Base-by-base conservation (phyloP, 2,329 filamentous ascomycete genomes). In the Cryphonectria japonica region DNA sequence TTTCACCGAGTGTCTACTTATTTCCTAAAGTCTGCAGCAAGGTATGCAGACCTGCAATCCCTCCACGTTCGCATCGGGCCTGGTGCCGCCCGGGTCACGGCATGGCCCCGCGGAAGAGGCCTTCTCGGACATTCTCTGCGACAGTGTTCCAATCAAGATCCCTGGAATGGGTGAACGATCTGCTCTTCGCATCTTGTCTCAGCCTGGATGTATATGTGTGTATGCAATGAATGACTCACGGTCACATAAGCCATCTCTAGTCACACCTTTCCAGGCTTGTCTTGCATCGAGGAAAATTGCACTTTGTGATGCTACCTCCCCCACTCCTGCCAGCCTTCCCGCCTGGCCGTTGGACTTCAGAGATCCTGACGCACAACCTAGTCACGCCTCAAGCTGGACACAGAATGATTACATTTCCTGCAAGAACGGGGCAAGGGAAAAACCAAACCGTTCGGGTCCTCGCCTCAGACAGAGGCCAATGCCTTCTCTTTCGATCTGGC, bases 141-240 rank as follows among this genome's bases (percentile, higher is more conserved):
- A 59, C 66, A 61, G 65, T 60, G 60, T 72, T 54, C 71, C 71
- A 72, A 70, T 70, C 64, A 72, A 66, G 65, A 72, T 60, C 65
- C 52, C 69, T 70, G 68, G 22, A 70, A 29, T 61, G 43, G 34
- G 19, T 57, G 59, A 64, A 68, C 43, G 67, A 70, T 60, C 68
- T 61, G 68, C 61, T 68, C 39, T 39, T 57, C 4, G 29, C 34
- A 63, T 57, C 46, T 57, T 70, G 70, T 70, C 70, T 72, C 68
- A 64, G 50, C 67, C 16, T 57, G 46, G 37, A 39, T n/a, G 22
- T n/a, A 8, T 34, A 6, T 34, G 34, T 50, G 46, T n/a, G 64
- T 67, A 43, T 66, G 71, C 68, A 34, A 32, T 29, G n/a, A 63
- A 72, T 72, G 62, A 72, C 71, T 72, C 71, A 72, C 71, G 41